Conservation (phyloP, 139 green algal species). For the Chlamydomonas urium region DNA sequence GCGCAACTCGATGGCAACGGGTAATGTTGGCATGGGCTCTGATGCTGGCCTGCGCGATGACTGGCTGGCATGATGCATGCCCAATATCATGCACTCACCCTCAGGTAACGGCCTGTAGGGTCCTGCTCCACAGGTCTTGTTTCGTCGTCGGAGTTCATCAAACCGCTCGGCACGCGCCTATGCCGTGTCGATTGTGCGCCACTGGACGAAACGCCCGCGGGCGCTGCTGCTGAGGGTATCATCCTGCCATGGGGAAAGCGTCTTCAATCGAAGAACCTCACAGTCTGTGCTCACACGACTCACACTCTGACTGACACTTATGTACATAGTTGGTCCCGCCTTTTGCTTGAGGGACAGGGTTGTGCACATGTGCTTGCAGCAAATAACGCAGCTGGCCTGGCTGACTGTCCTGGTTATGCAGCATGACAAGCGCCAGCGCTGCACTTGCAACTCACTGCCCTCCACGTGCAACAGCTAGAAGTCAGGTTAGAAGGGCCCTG, state of each 20-base stretch:
- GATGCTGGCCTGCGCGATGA: not conserved
- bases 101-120: not conserved
- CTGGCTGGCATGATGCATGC: not conserved
- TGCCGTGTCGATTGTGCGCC: not conserved
- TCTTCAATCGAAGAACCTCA: not conserved
- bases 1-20: not conserved
- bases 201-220: not conserved
- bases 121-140: not conserved
- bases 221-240: not conserved
- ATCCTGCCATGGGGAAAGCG: not conserved
- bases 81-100: not conserved
- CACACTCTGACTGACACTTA: not conserved
- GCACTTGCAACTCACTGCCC: no score
- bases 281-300: not conserved
- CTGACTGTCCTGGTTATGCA: no score
- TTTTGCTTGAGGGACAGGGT: no score
- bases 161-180: no score
- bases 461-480: no score
- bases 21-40: not conserved
- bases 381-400: no score
- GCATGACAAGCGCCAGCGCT: no score
- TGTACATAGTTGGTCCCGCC: no score
- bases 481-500: no score
- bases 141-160: no score
- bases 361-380: no score